phyloP scores from a whole-genome alignment of 2,329 filamentous ascomycete genomes.

The Alternaria viburni region DNA sequence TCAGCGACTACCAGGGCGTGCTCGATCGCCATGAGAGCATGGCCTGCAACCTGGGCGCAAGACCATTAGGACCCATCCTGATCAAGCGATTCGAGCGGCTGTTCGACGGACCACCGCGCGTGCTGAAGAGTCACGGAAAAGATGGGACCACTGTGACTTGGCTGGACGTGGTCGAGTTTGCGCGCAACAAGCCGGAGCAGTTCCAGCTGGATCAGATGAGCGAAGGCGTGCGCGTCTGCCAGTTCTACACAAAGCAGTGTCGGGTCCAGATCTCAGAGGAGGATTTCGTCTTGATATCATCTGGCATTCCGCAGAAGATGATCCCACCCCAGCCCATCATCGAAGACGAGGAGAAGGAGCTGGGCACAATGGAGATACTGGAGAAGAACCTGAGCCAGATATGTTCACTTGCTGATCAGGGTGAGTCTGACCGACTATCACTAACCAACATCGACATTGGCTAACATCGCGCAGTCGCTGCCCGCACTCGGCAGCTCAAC shows the following conservation, averaged over 20 bases:
- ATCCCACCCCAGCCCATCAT: constrained; percentile 81
- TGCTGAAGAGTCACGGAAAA: constrained; percentile 67
- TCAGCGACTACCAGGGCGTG: constrained; percentile 84
- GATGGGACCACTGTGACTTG: constrained; percentile 71
- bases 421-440: constrained; percentile 44
- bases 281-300: constrained; percentile 83
- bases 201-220: constrained; percentile 74
- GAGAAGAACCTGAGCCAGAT: constrained; percentile 78
- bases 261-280: constrained; percentile 87
- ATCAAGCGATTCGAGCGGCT: constrained; percentile 85
- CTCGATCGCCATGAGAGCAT: constrained; percentile 85
- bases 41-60: constrained; percentile 82
- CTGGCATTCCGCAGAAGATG: constrained; percentile 81
- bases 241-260: constrained; percentile 81
- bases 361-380: constrained; percentile 82
- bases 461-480: constrained; percentile 60
- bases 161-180: constrained; percentile 86
- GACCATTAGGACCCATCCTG: constrained; percentile 80
- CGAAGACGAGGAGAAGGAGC: constrained; percentile 84
- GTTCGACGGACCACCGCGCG: constrained; percentile 80
- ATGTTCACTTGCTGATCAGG: constrained; percentile 81
- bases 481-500: constrained; percentile 77
- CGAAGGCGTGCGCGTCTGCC: constrained; percentile 75
- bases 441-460: not conserved
- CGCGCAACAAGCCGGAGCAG: constrained; percentile 78